A percentile compares a stretch with the other conserved stretches of the same genome.
These are phyloP conservation scores for Evernia prunastri DNA, from an alignment of 495 filamentous ascomycete species.

Conservation along the genomic window DNA sequence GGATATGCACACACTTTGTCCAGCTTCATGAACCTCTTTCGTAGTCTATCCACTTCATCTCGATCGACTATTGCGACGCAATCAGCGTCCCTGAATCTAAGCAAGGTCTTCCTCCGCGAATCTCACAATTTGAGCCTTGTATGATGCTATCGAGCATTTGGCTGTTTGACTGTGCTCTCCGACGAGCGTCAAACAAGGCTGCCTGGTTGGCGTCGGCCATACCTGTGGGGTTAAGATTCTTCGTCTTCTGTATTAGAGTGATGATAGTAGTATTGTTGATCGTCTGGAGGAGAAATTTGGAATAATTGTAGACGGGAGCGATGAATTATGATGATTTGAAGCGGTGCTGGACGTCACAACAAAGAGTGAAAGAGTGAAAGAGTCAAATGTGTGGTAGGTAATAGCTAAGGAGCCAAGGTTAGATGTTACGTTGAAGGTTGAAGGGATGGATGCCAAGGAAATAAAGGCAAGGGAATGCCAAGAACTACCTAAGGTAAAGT, in stretches of 20 bases:
- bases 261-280: too few species aligned
- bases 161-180: conserved; percentile 67
- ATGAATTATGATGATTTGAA: too few species aligned
- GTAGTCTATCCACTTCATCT: conserved; percentile 90
- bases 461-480: background rate
- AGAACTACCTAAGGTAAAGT: too few species aligned
- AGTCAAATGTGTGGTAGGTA: too few species aligned
- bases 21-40: conserved; percentile 98
- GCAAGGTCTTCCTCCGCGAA: background rate
- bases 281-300: background rate
- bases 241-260: conserved; percentile 21
- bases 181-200: conserved; percentile 45
- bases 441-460: background rate
- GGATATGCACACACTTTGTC: conserved; percentile 64
- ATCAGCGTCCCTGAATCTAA: conserved; percentile 4
- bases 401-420: too few species aligned
- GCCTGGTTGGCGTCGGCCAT: conserved; percentile 31
- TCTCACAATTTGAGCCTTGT: conserved; percentile 85
- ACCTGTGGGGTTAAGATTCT: conserved; percentile 6
- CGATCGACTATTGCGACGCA: conserved; percentile 64
- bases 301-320: too few species aligned
- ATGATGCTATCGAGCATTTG: conserved; percentile 92
- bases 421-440: too few species aligned
- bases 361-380: too few species aligned
- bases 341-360: too few species aligned